Evolutionary conservation across 169 alveolate genomes (phyloP), one percentile per base, ranked within the genome.

Genomic region (Cryptosporidium andersoni): DNA sequence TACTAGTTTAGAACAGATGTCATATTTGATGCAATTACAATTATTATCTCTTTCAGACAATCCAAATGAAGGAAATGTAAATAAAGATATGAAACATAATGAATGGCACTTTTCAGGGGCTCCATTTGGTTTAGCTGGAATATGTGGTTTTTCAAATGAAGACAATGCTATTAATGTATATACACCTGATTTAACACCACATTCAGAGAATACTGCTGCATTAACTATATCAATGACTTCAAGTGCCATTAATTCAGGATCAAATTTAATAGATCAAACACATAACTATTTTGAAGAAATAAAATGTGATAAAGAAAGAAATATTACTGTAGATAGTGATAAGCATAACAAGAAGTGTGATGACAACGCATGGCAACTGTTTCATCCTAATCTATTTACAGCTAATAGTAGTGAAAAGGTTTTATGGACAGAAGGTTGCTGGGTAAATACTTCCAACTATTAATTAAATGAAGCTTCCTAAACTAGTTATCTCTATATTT

Each of bases 11-110:
- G 85, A 74, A 58, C 67, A 74, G 37, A 74, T 74, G 85, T 74
- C 85, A 43, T 74, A 74, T 60, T 58, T 74, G 40, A 74, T 74
- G 85, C 85, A 74, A n/a, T 5, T 74, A 36, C 85, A 74, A 43
- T 60, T 74, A 2, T 60, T 74, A 34, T 74, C 85, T 25, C 62
- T 74, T 4, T 74, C 85, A 16, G 85, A 74, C 58, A 14, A 25
- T 25, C 25, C 65, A 4, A 25, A 40, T 16, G 25, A 12, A 12
- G 68, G 37, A 60, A 53, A 55, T n/a, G 9, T 40, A 14, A 36
- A 60, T 4, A 14, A 11, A 6, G 11, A 58, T 2, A 9, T 6
- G 53, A 42, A 0, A 6, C 62, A 3, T 25, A 9, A 8, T 7
- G 81, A 66, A 25, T 66, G 81, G 81, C 47, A 48, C 37, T n/a